These are phyloP conservation scores for Lichtheimia hyalospora DNA, from an alignment of 371 early-diverging fungal species.

Conservation along the genomic window DNA sequence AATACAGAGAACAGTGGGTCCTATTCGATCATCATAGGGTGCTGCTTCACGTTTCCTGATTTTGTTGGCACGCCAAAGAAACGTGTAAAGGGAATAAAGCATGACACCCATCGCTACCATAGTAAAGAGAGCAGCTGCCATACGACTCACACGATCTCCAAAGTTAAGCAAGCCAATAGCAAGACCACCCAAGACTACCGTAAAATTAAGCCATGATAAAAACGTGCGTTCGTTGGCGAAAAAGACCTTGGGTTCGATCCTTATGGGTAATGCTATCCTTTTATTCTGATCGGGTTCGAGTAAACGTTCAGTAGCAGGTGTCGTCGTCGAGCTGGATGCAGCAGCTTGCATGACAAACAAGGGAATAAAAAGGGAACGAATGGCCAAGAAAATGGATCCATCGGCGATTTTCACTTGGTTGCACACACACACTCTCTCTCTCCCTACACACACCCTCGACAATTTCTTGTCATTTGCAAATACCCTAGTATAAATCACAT, in stretches of 20 bases:
- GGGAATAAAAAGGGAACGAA: background rate
- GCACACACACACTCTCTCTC: background rate
- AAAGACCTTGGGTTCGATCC: constrained; percentile 97
- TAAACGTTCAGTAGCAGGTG: background rate
- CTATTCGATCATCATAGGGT: constrained; percentile 56
- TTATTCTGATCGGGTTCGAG: constrained; percentile 24
- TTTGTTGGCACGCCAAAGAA: constrained; percentile 76
- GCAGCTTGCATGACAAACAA: background rate
- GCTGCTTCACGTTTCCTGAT: constrained; percentile 48
- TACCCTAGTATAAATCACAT: background rate
- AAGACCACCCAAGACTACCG: constrained; percentile 65
- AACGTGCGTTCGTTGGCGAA: constrained; percentile 98
- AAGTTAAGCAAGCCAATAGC: constrained; percentile 75
- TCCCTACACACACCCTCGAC: background rate
- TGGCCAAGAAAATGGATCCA: background rate
- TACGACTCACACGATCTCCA: constrained; percentile 64
- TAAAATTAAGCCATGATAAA: constrained; percentile 77
- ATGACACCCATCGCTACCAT: constrained; percentile 65
- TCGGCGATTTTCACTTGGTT: background rate
- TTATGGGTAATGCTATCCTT: constrained; percentile 74
- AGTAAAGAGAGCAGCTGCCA: constrained; percentile 73
- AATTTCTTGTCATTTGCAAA: background rate
- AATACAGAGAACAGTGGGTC: constrained; percentile 46
- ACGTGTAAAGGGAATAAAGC: constrained; percentile 73
- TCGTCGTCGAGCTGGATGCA: constrained; percentile 2